A percentile compares a stretch with the other conserved stretches of the same genome.
These are phyloP conservation scores for Pseudoneurospora amorphoporcata DNA, from an alignment of 495 filamentous ascomycete genomes.

Conservation along the genomic window DNA sequence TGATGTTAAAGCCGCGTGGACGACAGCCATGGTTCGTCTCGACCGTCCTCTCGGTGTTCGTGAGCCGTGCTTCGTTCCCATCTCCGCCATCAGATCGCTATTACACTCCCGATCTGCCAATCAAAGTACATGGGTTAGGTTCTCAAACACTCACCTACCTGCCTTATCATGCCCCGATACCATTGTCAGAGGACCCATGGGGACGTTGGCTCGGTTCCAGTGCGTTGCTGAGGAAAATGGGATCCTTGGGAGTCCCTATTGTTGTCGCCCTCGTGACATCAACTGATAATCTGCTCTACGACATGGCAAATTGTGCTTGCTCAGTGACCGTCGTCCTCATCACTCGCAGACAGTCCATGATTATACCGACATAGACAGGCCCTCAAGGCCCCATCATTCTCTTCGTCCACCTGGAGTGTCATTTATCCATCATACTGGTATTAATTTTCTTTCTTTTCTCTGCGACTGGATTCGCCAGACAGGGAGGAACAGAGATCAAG, in stretches of 20 bases:
- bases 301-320: background rate
- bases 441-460: constrained; percentile 3
- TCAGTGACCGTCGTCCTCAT: background rate
- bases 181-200: background rate
- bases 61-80: background rate
- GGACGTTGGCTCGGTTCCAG: background rate
- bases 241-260: background rate
- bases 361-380: constrained; percentile 29
- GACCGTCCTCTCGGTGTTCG: background rate
- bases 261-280: background rate
- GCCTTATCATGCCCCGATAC: background rate
- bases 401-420: background rate
- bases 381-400: constrained; percentile 21
- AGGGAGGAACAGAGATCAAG: constrained; percentile 2
- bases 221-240: background rate
- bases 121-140: background rate
- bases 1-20: background rate
- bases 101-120: background rate
- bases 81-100: background rate
- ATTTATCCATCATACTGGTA: background rate
- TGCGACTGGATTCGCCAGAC: constrained; percentile 35
- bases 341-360: constrained; percentile 22
- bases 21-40: background rate
- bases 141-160: background rate
- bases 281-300: background rate